Base-by-base conservation (phyloP, 176 grass and related monocot species). In the Zea luxurians region DNA sequence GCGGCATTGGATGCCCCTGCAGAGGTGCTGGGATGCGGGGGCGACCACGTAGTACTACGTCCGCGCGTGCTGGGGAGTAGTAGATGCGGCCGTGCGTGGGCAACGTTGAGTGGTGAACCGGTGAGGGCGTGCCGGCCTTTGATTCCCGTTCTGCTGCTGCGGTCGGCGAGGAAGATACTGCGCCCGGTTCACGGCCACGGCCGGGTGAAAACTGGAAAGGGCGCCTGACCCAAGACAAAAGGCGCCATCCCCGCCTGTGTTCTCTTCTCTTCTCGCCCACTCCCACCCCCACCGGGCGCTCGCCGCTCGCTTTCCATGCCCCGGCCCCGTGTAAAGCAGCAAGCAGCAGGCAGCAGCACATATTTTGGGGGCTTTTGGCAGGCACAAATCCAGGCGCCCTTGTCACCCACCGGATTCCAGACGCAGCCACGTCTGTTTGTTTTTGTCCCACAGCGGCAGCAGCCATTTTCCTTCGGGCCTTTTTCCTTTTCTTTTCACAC, bases 1-100 rank as follows among this genome's bases (percentile, higher is more conserved):
- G 17, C 4, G 20, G 48, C 86, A 76, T 84, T 75, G 81, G 86
- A 88, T 84, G 81, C 81, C 62, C 61, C 75, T 40, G 38, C 38
- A 40, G 38, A 40, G 38, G 38, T 2, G 38, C 38, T 4, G 38
- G 38, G 38, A 27, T 17, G 15, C 15, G 53, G 16, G 72, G 72
- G 53, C 48, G 53, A 38, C 6, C 70, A 59, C 40, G 36, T 11
- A 64, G 53, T 27, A 27, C 27, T 27, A 57, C 58, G 37, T 17
- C 34, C 48, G 50, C 37, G 71, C 13, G 70, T 54, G 79, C 79
- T 63, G 68, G 53, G 64, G 42, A 27, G 27, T 0, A 27, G 50
- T 20, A 70, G 52, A 52, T 42, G 61, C 58, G n/a, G 34, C 47
- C 53, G 53, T 58, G 52, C 17, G 16, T 4, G 78, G 35, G 53